Conservation (phyloP, 768 basidiomycete genomes). For the Termitomyces sp. region DNA sequence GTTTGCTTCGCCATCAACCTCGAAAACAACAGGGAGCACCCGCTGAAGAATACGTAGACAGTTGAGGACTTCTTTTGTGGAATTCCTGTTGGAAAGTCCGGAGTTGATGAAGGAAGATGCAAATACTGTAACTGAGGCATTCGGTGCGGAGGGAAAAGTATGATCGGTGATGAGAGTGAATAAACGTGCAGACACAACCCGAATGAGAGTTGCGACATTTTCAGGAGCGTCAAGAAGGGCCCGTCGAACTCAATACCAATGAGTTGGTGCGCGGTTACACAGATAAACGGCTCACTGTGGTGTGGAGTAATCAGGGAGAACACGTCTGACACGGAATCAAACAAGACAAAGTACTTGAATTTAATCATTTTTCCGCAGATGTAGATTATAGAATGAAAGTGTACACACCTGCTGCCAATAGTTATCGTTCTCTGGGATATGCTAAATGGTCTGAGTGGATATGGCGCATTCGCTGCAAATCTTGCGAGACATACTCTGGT, state of each 20-base stretch:
- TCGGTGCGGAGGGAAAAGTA: conserved; percentile 63
- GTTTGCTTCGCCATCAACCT: conserved; percentile 66
- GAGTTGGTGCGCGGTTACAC: conserved; percentile 8
- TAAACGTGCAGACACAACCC: conserved; percentile 60
- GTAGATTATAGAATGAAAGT: conserved; percentile 16
- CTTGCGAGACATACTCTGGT: conserved; percentile 52
- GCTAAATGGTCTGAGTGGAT: conserved; percentile 34
- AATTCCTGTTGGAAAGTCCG: conserved; percentile 51
- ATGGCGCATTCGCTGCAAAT: background rate
- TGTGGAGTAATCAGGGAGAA: conserved; percentile 85
- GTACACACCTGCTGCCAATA: conserved; percentile 82
- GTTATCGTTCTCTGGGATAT: conserved; percentile 68
- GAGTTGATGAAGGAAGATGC: conserved; percentile 67
- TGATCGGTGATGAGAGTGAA: conserved; percentile 76
- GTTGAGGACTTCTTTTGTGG: conserved; percentile 86
- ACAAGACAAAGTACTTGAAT: conserved; percentile 70
- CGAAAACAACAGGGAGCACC: conserved; percentile 87
- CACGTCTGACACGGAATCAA: conserved; percentile 88
- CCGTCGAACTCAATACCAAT: conserved; percentile 57
- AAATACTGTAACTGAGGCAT: conserved; percentile 57
- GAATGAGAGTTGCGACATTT: conserved; percentile 80
- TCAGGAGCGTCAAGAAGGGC: conserved; percentile 79
- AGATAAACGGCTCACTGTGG: conserved; percentile 55
- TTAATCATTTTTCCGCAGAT: background rate
- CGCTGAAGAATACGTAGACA: conserved; percentile 88